Percentiles rank a stretch among this genome's conserved stretches.
Conservation (phyloP, 2,329 filamentous ascomycete genomes). For the Fusarium drepaniforme region DNA sequence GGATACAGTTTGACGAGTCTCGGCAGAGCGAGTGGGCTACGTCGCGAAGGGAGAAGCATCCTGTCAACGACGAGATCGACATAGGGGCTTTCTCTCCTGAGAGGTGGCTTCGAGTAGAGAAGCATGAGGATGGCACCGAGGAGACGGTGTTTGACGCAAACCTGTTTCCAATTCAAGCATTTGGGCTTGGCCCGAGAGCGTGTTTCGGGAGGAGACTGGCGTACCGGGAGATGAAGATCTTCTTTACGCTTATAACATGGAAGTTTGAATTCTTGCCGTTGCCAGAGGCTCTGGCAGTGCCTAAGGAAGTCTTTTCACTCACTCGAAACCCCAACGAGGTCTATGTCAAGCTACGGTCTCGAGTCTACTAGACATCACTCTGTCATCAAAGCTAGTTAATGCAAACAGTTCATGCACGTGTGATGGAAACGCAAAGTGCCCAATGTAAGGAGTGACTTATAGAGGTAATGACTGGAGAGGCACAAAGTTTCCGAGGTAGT, state of each 20-base stretch:
- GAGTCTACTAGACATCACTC: not conserved
- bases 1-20: constrained; percentile 7
- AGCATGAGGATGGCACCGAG: not conserved
- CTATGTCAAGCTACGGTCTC: not conserved
- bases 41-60: not conserved
- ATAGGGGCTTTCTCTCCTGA: constrained; percentile 21
- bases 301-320: not conserved
- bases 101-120: constrained; percentile 17
- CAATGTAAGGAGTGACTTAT: not conserved
- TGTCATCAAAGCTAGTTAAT: not conserved
- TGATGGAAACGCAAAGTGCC: not conserved
- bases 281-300: constrained; percentile 1
- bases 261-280: constrained; percentile 36
- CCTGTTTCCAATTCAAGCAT: constrained; percentile 49
- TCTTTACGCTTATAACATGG: constrained; percentile 46
- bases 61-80: not conserved
- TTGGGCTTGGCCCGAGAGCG: constrained; percentile 50
- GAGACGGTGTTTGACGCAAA: constrained; percentile 42
- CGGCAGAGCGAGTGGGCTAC: constrained; percentile 19
- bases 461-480: constrained; percentile 1
- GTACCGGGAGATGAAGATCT: constrained; percentile 45
- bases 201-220: constrained; percentile 52
- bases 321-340: not conserved
- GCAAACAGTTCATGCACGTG: not conserved
- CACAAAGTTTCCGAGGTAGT: constrained; percentile 9